Percentiles rank a stretch among this genome's conserved stretches.
phyloP scores from a whole-genome alignment of 2,329 filamentous ascomycete genomes.

The Grosmannia penicillata region DNA sequence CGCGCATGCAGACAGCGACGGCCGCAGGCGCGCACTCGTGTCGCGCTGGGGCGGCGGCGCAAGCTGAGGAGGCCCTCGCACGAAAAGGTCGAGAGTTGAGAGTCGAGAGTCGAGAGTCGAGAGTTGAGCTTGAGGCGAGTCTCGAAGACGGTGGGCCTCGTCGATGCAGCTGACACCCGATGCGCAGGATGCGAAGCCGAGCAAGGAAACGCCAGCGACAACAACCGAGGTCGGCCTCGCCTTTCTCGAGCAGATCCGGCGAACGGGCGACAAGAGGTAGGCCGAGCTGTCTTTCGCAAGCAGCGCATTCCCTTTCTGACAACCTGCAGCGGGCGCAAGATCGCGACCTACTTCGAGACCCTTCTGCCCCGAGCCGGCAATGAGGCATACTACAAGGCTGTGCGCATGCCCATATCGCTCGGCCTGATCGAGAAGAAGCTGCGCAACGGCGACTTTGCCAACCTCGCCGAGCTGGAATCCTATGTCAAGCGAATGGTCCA shows the following conservation, averaged over 20 bases:
- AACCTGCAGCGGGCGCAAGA: slow-evolving; percentile 47
- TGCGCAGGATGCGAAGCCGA: slow-evolving; percentile 23
- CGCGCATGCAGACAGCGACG: too few species aligned
- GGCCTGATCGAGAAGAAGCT: slow-evolving; percentile 65
- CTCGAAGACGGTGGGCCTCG: too few species aligned
- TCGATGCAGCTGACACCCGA: too few species aligned
- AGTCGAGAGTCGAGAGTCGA: too few species aligned
- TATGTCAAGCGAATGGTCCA: slow-evolving; percentile 79
- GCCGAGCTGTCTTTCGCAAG: too few species aligned
- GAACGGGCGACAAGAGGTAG: slow-evolving; percentile 71
- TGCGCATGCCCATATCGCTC: slow-evolving; percentile 65
- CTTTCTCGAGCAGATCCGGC: slow-evolving; percentile 61
- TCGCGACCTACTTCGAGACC: slow-evolving; percentile 61
- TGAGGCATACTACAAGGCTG: slow-evolving; percentile 64
- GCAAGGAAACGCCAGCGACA: slow-evolving; percentile 49
- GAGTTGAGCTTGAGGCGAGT: too few species aligned
- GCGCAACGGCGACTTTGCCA: slow-evolving; percentile 50
- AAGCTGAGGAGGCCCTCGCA: too few species aligned
- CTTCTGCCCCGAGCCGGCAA: slow-evolving; percentile 50
- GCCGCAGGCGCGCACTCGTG: too few species aligned
- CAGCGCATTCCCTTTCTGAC: too few species aligned
- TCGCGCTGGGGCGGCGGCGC: too few species aligned
- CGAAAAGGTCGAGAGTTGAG: too few species aligned
- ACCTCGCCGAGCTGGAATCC: slow-evolving; percentile 61
- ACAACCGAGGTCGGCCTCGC: slow-evolving; percentile 57